Evolutionary conservation across 2,329 filamentous ascomycete genomes (phyloP), one percentile per base, ranked within the genome.

Genomic region (Xylaria sp.): DNA sequence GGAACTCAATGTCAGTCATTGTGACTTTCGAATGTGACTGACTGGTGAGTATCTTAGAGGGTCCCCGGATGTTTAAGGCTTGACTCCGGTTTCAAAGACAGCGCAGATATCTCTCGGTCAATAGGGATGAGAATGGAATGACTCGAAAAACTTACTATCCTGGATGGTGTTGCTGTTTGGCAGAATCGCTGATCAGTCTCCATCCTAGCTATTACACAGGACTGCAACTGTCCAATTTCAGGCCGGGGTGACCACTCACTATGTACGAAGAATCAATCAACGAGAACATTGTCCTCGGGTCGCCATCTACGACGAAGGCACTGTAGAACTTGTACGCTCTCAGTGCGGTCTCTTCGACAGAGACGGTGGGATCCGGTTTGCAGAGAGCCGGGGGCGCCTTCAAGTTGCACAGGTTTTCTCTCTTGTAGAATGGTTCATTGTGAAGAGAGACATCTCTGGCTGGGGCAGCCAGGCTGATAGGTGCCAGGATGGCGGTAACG

Each of bases 281-380:
- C 3, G 76, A 78, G 58, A 78, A 78, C 76, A 78, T 78, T 31
- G 68, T 76, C 55, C 70, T 67, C 0, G 76, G 75, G 48, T 78
- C 74, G 2, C 76, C 76, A 47, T 78, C 76, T 3, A 77, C 74
- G 3, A 78, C 74, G 52, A 78, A 78, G 1, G 76, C 74, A 23
- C 76, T 74, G 55, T 78, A 78, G 70, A 78, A 78, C 47, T 76
- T 65, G 68, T 78, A 78, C 2, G 76, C 76, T 35, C 76, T 64
- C 55, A 70, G 62, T 1, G 76, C 76, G 13, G 75, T 77, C 69
- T 78, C 73, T 58, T 75, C 76, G 10, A 76, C 71, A 3, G 75
- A 74, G 15, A 77, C 63, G 2, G 71, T 67, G 1, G 71, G 21
- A 46, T 77, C 68, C 3, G 76, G 76, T 41, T 70, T 49, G 67